Conservation (phyloP, 768 basidiomycete species). For the Leucocoprinus leucothites region DNA sequence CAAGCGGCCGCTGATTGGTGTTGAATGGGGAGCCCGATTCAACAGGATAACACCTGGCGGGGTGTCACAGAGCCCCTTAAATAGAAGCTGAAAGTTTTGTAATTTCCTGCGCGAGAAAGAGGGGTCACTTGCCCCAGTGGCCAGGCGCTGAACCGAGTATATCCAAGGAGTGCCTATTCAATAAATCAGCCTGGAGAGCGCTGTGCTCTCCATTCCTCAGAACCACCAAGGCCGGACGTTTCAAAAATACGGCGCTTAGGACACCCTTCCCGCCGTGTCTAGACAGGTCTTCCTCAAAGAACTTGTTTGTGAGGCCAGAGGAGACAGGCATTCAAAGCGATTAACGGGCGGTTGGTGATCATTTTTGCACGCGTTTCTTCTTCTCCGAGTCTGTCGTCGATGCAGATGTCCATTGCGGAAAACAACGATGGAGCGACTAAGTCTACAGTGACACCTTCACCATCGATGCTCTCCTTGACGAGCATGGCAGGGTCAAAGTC, state of each 20-base stretch:
- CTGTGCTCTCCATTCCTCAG: slow-evolving; percentile 1
- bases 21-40: no score
- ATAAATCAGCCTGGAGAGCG: not conserved
- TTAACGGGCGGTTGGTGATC: not conserved
- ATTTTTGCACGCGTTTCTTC: not conserved
- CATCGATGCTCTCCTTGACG: no score
- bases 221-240: not conserved
- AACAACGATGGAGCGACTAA: no score
- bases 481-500: no score
- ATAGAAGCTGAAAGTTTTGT: not conserved
- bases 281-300: not conserved
- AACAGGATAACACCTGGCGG: not conserved
- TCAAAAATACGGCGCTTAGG: not conserved
- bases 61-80: slow-evolving; percentile 3
- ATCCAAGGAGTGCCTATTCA: not conserved
- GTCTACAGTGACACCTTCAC: no score
- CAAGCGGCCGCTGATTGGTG: no score
- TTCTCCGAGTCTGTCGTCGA: no score
- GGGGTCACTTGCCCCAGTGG: not conserved
- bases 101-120: not conserved
- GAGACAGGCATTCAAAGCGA: slow-evolving; percentile 3
- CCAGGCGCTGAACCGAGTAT: no score
- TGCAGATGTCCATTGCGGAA: no score
- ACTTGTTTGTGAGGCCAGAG: not conserved
- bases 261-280: not conserved